These are phyloP conservation scores for Cutaneotrichosporon arboriforme DNA, from an alignment of 1,284 basidiomycete genomes.

Conservation along the genomic window DNA sequence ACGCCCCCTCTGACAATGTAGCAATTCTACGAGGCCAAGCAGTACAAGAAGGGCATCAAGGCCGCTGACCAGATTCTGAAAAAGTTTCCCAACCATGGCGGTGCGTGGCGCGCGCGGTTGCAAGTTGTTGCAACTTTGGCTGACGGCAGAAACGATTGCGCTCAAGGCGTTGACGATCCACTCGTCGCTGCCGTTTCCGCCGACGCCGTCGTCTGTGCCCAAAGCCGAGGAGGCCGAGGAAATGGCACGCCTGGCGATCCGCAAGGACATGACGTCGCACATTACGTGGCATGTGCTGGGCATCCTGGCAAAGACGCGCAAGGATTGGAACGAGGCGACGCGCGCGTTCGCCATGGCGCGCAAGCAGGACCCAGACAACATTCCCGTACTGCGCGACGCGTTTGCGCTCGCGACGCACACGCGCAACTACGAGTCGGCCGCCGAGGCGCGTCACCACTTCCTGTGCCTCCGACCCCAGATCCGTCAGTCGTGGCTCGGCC, in stretches of 20 bases:
- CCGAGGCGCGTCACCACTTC: constrained; percentile 77
- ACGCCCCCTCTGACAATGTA: constrained; percentile 13
- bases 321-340: constrained; percentile 54
- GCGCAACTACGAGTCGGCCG: constrained; percentile 71
- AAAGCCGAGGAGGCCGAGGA: constrained; percentile 67
- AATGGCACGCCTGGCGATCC: constrained; percentile 82
- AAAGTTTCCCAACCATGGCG: constrained; percentile 92
- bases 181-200: constrained; percentile 44
- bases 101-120: constrained; percentile 53
- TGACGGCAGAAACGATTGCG: constrained; percentile 70
- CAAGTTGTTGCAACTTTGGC: not conserved
- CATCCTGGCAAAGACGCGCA: constrained; percentile 68
- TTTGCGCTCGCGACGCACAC: constrained; percentile 86
- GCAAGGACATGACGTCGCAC: constrained; percentile 83
- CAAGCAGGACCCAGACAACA: constrained; percentile 85
- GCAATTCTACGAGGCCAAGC: constrained; percentile 77
- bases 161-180: constrained; percentile 86
- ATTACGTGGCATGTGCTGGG: constrained; percentile 99
- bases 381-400: constrained; percentile 87
- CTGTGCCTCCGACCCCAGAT: constrained; percentile 74
- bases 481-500: constrained; percentile 82
- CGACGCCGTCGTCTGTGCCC: constrained; percentile 53
- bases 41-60: constrained; percentile 86
- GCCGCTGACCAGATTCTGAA: constrained; percentile 90
- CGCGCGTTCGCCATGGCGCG: constrained; percentile 61